phyloP scores from a whole-genome alignment of 768 basidiomycete genomes.

The Hygrophorus pudorinus region DNA sequence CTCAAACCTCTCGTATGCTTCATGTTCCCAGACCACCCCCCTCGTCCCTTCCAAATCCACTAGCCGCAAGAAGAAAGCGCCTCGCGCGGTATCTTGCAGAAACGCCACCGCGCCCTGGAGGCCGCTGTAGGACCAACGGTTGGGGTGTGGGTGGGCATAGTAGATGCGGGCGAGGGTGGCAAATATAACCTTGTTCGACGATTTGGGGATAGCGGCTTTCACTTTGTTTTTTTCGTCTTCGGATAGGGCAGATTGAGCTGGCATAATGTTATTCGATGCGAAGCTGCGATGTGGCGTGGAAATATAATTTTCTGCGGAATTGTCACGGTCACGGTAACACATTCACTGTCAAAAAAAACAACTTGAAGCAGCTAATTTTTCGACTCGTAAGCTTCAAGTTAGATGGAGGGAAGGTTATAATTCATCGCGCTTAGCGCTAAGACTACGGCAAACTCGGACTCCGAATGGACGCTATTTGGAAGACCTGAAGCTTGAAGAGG shows the following conservation, averaged over 20 bases:
- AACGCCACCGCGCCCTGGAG: constrained; percentile 81
- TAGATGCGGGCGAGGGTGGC: constrained; percentile 87
- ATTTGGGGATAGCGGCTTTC: constrained; percentile 45
- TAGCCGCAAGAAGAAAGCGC: constrained; percentile 57
- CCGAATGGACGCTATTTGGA: too few relatives aligned
- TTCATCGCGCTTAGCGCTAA: too few relatives aligned
- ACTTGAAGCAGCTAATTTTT: too few relatives aligned
- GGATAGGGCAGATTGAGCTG: constrained; percentile 58
- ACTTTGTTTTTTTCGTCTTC: constrained; percentile 72
- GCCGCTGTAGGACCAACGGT: constrained; percentile 80
- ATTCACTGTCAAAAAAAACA: too few relatives aligned
- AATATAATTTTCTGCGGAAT: too few relatives aligned
- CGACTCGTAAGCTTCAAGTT: too few relatives aligned
- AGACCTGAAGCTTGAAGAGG: too few relatives aligned
- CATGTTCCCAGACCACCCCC: constrained; percentile 90
- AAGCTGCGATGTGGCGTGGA: too few relatives aligned
- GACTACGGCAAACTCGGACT: too few relatives aligned
- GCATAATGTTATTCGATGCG: constrained; percentile 55
- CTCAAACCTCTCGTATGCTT: constrained; percentile 74
- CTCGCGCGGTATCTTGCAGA: constrained; percentile 46
- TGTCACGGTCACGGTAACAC: too few relatives aligned
- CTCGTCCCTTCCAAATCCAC: constrained; percentile 80
- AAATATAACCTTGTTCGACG: constrained; percentile 63
- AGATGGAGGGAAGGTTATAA: too few relatives aligned
- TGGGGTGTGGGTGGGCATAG: constrained; percentile 71